These are phyloP conservation scores for Diutina catenulata DNA, from an alignment of 1,139 yeast species.

Conservation along the genomic window DNA sequence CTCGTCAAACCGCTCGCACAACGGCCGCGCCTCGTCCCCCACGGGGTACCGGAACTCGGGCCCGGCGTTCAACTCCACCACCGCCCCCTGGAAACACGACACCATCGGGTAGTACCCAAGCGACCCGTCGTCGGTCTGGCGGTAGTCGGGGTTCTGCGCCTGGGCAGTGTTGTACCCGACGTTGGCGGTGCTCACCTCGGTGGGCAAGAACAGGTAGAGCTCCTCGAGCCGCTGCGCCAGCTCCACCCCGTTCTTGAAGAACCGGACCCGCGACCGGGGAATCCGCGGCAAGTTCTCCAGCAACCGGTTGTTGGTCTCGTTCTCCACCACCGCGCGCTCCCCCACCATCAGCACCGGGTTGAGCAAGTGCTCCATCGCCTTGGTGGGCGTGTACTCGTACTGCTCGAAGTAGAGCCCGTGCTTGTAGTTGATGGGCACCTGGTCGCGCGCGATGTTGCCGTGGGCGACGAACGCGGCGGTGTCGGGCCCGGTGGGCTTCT, in stretches of 20 bases:
- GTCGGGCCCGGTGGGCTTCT: constrained; percentile 10
- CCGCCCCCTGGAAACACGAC: constrained; percentile 73
- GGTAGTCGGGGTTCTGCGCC: constrained; percentile 36
- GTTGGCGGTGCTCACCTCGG: constrained; percentile 17
- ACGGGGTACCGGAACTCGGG: constrained; percentile 46
- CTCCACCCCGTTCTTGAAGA: constrained; percentile 67
- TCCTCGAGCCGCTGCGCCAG: constrained; percentile 58
- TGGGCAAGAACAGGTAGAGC: constrained; percentile 67
- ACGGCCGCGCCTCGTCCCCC: constrained; percentile 30
- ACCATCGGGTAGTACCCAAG: constrained; percentile 89
- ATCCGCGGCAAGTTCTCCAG: constrained; percentile 27
- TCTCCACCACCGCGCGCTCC: constrained; percentile 39
- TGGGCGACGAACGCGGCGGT: constrained; percentile 14
- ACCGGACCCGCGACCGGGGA: constrained; percentile 45
- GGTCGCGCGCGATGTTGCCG: constrained; percentile 53
- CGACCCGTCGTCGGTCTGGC: constrained; percentile 62
- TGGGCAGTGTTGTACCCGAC: constrained; percentile 27
- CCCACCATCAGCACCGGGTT: constrained; percentile 67
- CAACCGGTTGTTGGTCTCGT: constrained; percentile 13
- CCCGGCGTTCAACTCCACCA: constrained; percentile 58
- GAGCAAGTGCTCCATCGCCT: constrained; percentile 62
- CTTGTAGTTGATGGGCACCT: constrained; percentile 78
- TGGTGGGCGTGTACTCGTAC: constrained; percentile 70
- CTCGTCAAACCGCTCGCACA: constrained; percentile 55
- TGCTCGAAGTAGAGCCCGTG: constrained; percentile 75